Evolutionary conservation across 345 rosid genomes (phyloP), one percentile per base, ranked within the genome.

Genomic region (Hirschfeldia incana): DNA sequence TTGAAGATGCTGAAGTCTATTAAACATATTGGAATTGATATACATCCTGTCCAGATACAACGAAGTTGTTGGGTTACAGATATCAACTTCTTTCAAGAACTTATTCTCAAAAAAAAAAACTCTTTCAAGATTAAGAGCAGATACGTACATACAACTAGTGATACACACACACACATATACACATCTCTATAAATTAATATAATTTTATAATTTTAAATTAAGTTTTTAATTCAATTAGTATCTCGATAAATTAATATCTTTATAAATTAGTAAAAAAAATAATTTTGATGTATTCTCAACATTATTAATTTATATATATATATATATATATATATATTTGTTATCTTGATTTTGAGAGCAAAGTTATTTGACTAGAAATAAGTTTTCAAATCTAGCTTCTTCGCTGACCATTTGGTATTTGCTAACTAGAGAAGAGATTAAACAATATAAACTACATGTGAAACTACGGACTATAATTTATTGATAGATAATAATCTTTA

Each of bases 1-100:
- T 71, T 66, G 64, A 67, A 69, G 39, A 60, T 49, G 80, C n/a
- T 55, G 69, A 76, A 11, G 36, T 34, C 28, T 63, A 49, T 6
- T 62, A 59, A 59, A 44, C 51, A 28, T 10, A 39, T 16, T 17
- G 36, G 58, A 61, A 65, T 34, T 58, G 26, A 44, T 9, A 67
- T 21, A 26, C 69, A 64, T 46, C 17, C 4, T 73, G 82, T 72
- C 82, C 64, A 58, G 64, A 32, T 78, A 66, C 82, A 78, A 73
- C 60, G 77, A 72, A 73, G 77, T 67, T n/a, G 77, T 72, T 72
- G 72, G 67, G 13, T 26, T 58, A 57, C 81, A 69, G 51, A 73
- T 75, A 72, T 57, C 51, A 66, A 30, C 26, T 44, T 66, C 34
- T 65, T 39, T 72, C 42, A 78, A 28, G 53, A 78, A 72, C 73